A percentile compares a stretch with the other conserved stretches of the same genome.
Evolutionary conservation across 2,329 filamentous ascomycete genomes (phyloP).

Genomic region (Fusarium pininemorale): DNA sequence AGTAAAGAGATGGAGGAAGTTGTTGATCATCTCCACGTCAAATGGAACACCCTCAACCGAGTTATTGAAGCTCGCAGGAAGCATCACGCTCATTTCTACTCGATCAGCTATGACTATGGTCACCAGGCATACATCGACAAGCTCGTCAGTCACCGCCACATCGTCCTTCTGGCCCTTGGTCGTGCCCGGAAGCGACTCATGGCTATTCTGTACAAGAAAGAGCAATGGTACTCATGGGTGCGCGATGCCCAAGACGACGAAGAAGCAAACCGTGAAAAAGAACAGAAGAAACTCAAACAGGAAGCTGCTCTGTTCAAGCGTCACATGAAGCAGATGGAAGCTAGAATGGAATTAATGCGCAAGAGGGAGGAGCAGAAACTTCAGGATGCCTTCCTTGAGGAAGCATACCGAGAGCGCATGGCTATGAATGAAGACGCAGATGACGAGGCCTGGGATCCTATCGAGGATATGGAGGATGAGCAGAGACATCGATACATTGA

Average conservation of each 20-base stretch:
- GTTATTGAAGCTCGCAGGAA: constrained; percentile 41
- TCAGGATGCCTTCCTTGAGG: constrained; percentile 44
- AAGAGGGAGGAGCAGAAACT: constrained; percentile 40
- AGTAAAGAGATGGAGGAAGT: constrained; percentile 21
- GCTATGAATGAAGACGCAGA: constrained; percentile 24
- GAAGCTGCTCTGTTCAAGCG: constrained; percentile 44
- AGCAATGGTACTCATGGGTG: constrained; percentile 40
- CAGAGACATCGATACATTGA: constrained; percentile 41
- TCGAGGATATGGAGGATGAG: constrained; percentile 38
- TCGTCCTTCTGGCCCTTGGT: constrained; percentile 23
- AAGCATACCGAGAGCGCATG: constrained; percentile 39
- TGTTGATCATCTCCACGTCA: constrained; percentile 34
- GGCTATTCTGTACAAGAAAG: constrained; percentile 38
- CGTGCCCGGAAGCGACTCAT: constrained; percentile 24
- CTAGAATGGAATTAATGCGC: constrained; percentile 24
- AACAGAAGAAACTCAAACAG: constrained; percentile 43
- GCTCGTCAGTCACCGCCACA: constrained; percentile 37
- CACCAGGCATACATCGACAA: constrained; percentile 42
- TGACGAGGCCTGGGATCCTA: constrained; percentile 42
- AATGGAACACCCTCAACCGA: constrained; percentile 32
- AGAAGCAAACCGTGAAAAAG: constrained; percentile 39
- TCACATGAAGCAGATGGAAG: constrained; percentile 38
- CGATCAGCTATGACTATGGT: constrained; percentile 36
- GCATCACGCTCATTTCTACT: constrained; percentile 41
- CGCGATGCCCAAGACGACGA: constrained; percentile 37